phyloP scores from a whole-genome alignment of 106 monocot species.

The Apostasia shenzhenica region DNA sequence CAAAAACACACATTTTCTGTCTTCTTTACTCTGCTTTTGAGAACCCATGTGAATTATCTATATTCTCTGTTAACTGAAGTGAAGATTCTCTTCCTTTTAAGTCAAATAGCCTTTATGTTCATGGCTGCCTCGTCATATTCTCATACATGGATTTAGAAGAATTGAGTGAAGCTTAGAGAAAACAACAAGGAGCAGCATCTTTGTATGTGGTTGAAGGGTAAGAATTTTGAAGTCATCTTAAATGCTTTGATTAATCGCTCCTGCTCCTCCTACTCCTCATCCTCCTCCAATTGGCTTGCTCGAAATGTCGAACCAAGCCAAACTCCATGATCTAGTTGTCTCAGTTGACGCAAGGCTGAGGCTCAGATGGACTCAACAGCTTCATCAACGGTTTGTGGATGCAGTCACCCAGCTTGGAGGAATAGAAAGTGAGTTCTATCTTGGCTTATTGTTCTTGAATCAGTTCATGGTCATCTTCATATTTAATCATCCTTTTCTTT shows the following conservation, averaged over 20 bases:
- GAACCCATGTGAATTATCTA: slow-evolving; percentile 23
- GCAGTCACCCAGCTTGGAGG: slow-evolving; percentile 69
- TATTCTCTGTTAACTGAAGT: slow-evolving; percentile 22
- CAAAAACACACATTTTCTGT: slow-evolving; percentile 11
- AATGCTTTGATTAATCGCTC: not conserved
- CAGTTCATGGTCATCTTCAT: not conserved
- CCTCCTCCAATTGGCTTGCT: slow-evolving; percentile 2
- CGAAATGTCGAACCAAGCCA: slow-evolving; percentile 20
- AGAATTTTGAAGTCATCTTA: not conserved
- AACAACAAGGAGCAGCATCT: not conserved
- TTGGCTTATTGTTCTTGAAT: not conserved
- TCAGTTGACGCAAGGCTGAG: slow-evolving; percentile 44
- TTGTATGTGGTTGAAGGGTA: slow-evolving; percentile 5
- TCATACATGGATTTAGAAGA: slow-evolving; percentile 10
- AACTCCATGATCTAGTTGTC: slow-evolving; percentile 1
- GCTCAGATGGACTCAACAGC: slow-evolving; percentile 68
- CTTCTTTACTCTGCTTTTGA: slow-evolving; percentile 36
- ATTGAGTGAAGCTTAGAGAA: not conserved
- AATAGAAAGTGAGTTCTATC: slow-evolving; percentile 44
- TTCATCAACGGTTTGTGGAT: slow-evolving; percentile 53
- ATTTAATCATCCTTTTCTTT: not conserved
- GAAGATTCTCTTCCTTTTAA: slow-evolving; percentile 43
- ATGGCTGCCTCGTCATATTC: slow-evolving; percentile 1
- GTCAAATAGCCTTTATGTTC: slow-evolving; percentile 42
- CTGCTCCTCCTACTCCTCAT: not conserved